These are phyloP conservation scores for Paecilomyces niveus DNA, from an alignment of 2,329 filamentous ascomycete genomes.

Conservation along the genomic window DNA sequence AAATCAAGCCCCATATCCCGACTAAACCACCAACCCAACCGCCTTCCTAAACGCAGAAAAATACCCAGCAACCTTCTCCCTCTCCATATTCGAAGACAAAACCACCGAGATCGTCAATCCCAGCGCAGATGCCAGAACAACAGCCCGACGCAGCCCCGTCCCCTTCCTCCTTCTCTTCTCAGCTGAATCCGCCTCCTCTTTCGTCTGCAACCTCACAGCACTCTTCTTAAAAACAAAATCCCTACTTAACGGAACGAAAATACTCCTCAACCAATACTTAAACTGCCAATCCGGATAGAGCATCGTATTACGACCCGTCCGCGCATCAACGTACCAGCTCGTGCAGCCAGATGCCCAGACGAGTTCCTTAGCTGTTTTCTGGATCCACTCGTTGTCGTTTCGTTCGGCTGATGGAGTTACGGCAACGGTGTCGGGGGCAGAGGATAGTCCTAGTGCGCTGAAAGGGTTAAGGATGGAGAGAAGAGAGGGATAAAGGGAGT, in stretches of 20 bases:
- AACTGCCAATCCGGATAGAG: slow-evolving; percentile 50
- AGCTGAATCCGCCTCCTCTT: not conserved
- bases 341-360: slow-evolving; percentile 47
- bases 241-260: slow-evolving; percentile 35
- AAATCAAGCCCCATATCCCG: not conserved
- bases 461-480: slow-evolving; percentile 9
- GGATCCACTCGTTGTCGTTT: slow-evolving; percentile 31
- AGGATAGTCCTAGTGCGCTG: not conserved
- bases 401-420: slow-evolving; percentile 31
- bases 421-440: slow-evolving; percentile 22
- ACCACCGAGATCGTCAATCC: not conserved
- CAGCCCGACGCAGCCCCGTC: not conserved
- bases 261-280: slow-evolving; percentile 41
- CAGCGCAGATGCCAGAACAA: not conserved
- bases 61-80: not conserved
- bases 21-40: not conserved
- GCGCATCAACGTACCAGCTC: slow-evolving; percentile 45
- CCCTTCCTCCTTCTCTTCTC: not conserved
- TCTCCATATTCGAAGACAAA: not conserved
- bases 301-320: slow-evolving; percentile 43
- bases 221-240: slow-evolving; percentile 30
- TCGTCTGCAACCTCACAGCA: not conserved
- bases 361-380: slow-evolving; percentile 34
- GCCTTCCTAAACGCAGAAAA: not conserved
- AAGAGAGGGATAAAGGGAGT: slow-evolving; percentile 20